phyloP scores from a whole-genome alignment of 768 basidiomycete species.

The Pleurotus eryngii region DNA sequence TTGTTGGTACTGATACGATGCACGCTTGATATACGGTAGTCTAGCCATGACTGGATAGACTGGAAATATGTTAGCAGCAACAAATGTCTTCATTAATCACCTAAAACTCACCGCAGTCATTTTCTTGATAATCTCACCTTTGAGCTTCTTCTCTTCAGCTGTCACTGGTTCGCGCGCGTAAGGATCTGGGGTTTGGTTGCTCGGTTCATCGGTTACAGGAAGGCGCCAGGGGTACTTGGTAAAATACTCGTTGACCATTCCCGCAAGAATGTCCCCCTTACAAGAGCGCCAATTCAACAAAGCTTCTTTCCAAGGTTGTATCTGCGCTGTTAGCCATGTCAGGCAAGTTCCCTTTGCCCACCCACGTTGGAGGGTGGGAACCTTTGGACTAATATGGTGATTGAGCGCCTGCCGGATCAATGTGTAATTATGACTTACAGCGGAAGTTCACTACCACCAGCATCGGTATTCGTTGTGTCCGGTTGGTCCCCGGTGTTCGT shows the following conservation, averaged over 20 bases:
- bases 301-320: too few species aligned
- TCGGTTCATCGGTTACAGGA: slow-evolving; percentile 1
- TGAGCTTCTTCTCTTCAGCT: not conserved
- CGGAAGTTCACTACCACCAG: too few species aligned
- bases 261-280: too few species aligned
- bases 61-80: not conserved
- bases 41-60: not conserved
- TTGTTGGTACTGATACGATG: not conserved
- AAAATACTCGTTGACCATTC: slow-evolving; percentile 6
- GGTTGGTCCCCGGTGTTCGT: too few species aligned
- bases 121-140: not conserved
- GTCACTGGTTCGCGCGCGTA: not conserved
- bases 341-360: too few species aligned
- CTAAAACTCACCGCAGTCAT: not conserved
- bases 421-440: too few species aligned
- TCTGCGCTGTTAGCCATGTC: too few species aligned
- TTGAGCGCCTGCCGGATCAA: too few species aligned
- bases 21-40: not conserved
- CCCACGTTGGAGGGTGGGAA: too few species aligned
- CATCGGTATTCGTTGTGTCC: too few species aligned
- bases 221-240: not conserved
- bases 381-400: too few species aligned
- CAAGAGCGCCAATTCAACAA: too few species aligned
- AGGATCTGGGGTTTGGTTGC: not conserved
- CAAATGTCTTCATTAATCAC: not conserved